Evolutionary conservation across 371 early-diverging fungal species (phyloP), one percentile per base, ranked within the genome.

Genomic region (Zychaea mexicana): DNA sequence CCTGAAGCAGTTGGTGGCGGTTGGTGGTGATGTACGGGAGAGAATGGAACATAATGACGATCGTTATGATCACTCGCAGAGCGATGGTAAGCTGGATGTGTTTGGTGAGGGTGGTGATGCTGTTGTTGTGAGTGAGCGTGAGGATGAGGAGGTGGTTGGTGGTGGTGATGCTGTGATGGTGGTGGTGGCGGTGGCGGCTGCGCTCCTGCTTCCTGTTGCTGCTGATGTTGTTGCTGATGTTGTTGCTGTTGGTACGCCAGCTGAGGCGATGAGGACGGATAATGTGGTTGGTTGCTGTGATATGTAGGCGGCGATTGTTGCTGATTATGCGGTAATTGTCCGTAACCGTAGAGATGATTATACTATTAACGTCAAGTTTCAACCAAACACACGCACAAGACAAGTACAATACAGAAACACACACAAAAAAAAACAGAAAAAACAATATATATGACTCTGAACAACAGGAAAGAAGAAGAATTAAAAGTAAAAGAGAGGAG

Each of bases 1-100:
- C 49, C 49, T 47, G 49, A 47, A 3, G 49, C 49, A 39, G 39
- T n/a, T 15, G 9, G 10, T 6, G 45, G 45, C n/a, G 6, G 45
- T 19, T 47, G 49, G 2, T 10, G 24, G 3, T 47, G 49, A 4
- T 47, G 49, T 47, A 47, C 49, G 24, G 49, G 49, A 12, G 49
- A 47, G n/a, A 47, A 47, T 47, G 49, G n/a, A 47, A 47, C 49
- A 47, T 47, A 47, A 24, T 47, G 49, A 24, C 55, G 55, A 54
- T 54, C 55, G 12, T 52, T 52, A 22, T 54, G 30, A 30, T 54
- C 55, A 31, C 32, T 8, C 7, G 31, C 21, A 32, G 32, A 12
- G n/a, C 36, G 33, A 19, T 36, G 30, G 21, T 55, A 36, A 55
- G 52, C 15, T 8, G 21, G 9, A n/a, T n/a, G n/a, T n/a, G n/a